Conservation (phyloP, 2,329 filamentous ascomycete species). For the Apiospora saccharicola region DNA sequence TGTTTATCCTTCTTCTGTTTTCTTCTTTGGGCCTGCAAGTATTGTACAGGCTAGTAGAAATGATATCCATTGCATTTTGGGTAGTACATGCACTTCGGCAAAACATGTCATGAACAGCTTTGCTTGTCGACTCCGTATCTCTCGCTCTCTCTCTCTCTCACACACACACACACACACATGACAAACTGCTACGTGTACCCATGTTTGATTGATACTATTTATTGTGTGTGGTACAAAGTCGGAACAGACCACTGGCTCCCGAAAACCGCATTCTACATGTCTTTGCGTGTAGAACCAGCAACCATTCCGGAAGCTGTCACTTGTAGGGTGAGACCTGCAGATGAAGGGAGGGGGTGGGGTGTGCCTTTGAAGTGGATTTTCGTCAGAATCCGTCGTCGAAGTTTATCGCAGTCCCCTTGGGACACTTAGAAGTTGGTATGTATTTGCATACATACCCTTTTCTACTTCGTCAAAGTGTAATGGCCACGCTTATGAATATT, state of each 20-base stretch:
- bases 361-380: not conserved
- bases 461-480: not conserved
- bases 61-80: too few relatives aligned
- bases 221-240: constrained; percentile 8
- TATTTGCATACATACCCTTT: not conserved
- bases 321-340: constrained; percentile 20
- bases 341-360: not conserved
- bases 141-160: too few relatives aligned
- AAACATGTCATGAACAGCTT: constrained; percentile 11
- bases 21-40: not conserved
- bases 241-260: not conserved
- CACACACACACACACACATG: not conserved
- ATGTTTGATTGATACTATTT: not conserved
- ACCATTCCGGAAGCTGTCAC: not conserved
- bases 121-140: not conserved
- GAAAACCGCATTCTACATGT: not conserved
- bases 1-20: not conserved
- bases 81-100: constrained; percentile 8
- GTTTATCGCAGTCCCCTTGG: not conserved
- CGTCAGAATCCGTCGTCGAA: not conserved
- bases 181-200: constrained; percentile 15
- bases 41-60: not conserved
- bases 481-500: not conserved
- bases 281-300: not conserved
- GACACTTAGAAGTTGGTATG: not conserved